Conservation (phyloP, 345 rosid species). For the Gossypium mustelinum region DNA sequence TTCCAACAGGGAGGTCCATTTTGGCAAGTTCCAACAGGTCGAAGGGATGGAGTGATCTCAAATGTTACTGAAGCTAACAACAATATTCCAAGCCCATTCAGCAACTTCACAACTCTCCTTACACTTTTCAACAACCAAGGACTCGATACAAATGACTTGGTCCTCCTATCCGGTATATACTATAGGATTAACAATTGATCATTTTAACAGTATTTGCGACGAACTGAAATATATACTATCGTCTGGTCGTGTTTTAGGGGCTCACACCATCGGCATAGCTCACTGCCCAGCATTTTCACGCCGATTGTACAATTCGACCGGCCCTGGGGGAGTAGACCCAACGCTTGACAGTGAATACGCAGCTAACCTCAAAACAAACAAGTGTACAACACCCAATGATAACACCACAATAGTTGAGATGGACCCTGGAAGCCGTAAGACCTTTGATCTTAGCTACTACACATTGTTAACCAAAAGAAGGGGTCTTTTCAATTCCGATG, state of each 20-base stretch:
- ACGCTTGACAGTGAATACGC: conserved; percentile 73
- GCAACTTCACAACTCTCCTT: conserved; percentile 55
- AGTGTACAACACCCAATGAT: conserved; percentile 57
- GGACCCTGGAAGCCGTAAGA: conserved; percentile 74
- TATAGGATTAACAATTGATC: no score
- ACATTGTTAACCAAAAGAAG: conserved; percentile 48
- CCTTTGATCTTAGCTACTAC: conserved; percentile 74
- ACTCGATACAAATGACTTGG: conserved; percentile 59
- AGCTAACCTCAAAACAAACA: conserved; percentile 53
- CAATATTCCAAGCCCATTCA: conserved; percentile 57
- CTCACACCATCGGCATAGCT: conserved; percentile 74
- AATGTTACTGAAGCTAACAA: conserved; percentile 49
- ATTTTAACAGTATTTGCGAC: no score
- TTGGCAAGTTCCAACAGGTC: conserved; percentile 82
- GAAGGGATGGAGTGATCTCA: conserved; percentile 76
- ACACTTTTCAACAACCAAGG: conserved; percentile 57
- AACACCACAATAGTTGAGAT: conserved; percentile 61
- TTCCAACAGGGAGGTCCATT: conserved; percentile 65
- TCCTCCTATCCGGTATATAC: conserved; percentile 47
- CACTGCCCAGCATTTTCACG: conserved; percentile 58
- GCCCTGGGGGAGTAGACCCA: conserved; percentile 60
- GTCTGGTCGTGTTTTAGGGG: conserved; percentile 41
- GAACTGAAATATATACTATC: background rate
- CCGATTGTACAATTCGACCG: conserved; percentile 73
- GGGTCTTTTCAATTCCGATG: conserved; percentile 73